These are phyloP conservation scores for Pseudopyricularia cyperi DNA, from an alignment of 2,329 filamentous ascomycete species.

Conservation along the genomic window DNA sequence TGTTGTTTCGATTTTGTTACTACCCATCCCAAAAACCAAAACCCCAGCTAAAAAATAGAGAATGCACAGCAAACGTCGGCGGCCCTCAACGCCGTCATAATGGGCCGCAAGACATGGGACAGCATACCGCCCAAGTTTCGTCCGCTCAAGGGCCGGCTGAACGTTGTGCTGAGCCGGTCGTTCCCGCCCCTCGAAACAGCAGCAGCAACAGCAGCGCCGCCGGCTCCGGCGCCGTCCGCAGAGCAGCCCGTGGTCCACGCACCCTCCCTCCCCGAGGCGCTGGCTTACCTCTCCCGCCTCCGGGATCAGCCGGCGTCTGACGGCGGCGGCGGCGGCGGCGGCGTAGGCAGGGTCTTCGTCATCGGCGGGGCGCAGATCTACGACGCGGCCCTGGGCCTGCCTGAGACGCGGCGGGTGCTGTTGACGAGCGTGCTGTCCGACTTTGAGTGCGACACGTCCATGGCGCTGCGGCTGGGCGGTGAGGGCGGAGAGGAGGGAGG, in stretches of 20 bases:
- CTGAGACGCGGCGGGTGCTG: conserved; percentile 48
- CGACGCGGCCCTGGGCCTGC: conserved; percentile 47
- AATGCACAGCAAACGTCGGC: conserved; percentile 15
- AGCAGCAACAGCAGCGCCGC: conserved; percentile 5
- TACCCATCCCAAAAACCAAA: too few relatives aligned
- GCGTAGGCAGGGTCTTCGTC: conserved; percentile 55
- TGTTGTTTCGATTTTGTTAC: conserved; percentile 1
- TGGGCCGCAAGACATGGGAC: conserved; percentile 97
- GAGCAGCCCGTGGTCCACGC: conserved; percentile 42
- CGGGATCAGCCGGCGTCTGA: conserved; percentile 6
- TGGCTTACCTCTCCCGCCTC: conserved; percentile 30
- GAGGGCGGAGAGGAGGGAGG: too few relatives aligned
- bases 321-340: conserved; percentile 26
- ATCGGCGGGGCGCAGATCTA: conserved; percentile 91
- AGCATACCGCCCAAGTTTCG: conserved; percentile 69
- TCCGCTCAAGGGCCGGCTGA: conserved; percentile 67
- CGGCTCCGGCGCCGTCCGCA: conserved; percentile 21
- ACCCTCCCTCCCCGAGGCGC: conserved; percentile 42
- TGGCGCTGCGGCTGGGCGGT: conserved; percentile 43
- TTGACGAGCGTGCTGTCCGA: conserved; percentile 56
- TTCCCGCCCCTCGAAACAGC: conserved; percentile 5
- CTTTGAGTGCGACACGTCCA: conserved; percentile 67
- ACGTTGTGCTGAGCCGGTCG: conserved; percentile 63
- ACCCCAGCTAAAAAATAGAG: too few relatives aligned
- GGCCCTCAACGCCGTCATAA: conserved; percentile 66